Evolutionary conservation across 352 stramenopile species (phyloP).

Genomic region (Pythium vanterpoolii): DNA sequence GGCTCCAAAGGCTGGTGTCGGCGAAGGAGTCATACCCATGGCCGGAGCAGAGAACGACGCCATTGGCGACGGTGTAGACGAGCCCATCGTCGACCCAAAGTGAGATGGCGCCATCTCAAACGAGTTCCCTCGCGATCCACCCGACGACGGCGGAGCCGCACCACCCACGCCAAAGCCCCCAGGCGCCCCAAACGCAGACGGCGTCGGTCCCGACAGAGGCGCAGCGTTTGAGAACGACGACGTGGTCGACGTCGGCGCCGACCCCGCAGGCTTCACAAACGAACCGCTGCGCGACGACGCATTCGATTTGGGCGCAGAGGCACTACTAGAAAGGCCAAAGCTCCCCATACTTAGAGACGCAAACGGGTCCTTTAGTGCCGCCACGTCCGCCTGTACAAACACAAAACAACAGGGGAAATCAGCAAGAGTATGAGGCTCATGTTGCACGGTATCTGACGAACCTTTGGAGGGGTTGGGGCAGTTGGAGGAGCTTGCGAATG

Average conservation of each 20-base stretch:
- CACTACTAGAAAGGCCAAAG: conserved; percentile 37
- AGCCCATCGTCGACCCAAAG: conserved; percentile 20
- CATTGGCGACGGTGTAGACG: conserved; percentile 24
- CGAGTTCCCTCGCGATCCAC: conserved; percentile 35
- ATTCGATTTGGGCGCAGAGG: conserved; percentile 23
- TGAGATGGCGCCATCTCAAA: conserved; percentile 25
- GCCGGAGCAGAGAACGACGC: conserved; percentile 36
- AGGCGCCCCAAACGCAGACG: conserved; percentile 7
- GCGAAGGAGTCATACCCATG: neutral
- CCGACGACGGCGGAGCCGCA: conserved; percentile 7
- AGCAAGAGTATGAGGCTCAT: neutral
- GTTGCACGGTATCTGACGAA: conserved; percentile 2
- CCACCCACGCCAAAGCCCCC: conserved; percentile 18
- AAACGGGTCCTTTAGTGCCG: conserved; percentile 70
- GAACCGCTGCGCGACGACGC: conserved; percentile 30
- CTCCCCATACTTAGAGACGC: conserved; percentile 59
- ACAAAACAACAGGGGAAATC: neutral
- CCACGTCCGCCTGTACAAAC: conserved; percentile 19
- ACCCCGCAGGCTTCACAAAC: conserved; percentile 23
- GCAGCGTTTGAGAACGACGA: conserved; percentile 19
- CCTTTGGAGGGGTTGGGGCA: conserved; percentile 36
- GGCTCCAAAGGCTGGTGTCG: conserved; percentile 2
- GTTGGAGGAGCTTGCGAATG: conserved; percentile 17
- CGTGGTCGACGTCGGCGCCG: conserved; percentile 11
- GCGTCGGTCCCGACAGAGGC: conserved; percentile 9